Percentiles rank a stretch among this genome's conserved stretches.
These are phyloP conservation scores for Solanum hybrid DNA, from an alignment of 305 asterid genomes.

Conservation along the genomic window DNA sequence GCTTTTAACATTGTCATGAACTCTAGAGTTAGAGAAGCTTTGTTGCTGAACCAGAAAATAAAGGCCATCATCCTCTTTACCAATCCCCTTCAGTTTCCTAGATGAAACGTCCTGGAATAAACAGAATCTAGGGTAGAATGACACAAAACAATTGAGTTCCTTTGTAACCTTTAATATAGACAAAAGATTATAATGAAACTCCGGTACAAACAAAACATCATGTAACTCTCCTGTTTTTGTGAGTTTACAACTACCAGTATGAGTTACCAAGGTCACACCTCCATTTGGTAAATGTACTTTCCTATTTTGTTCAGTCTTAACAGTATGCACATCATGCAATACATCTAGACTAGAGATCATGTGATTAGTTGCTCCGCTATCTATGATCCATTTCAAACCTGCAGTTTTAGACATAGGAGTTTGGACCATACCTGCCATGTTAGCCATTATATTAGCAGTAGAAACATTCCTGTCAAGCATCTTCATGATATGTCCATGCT, in stretches of 20 bases:
- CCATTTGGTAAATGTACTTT: neutral
- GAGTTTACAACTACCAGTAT: neutral
- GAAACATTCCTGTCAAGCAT: neutral
- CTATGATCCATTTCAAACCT: neutral
- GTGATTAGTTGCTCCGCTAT: neutral
- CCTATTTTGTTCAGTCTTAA: neutral
- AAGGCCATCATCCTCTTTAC: neutral
- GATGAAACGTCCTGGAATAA: neutral
- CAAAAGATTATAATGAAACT: neutral
- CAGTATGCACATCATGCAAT: neutral
- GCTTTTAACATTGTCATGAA: no score
- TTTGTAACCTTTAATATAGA: neutral
- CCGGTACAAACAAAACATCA: neutral
- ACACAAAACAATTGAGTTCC: neutral
- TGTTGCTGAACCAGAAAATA: neutral
- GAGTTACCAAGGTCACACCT: neutral
- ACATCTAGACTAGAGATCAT: neutral
- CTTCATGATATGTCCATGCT: neutral
- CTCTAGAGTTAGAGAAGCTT: neutral
- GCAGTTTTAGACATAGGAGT: neutral
- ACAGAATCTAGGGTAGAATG: neutral
- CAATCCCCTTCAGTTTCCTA: neutral
- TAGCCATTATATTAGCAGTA: neutral
- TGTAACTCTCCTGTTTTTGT: neutral
- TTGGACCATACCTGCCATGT: neutral